A percentile compares a stretch with the other conserved stretches of the same genome.
phyloP scores from a whole-genome alignment of 805 yeast species.

The Pichia ethanolica region DNA sequence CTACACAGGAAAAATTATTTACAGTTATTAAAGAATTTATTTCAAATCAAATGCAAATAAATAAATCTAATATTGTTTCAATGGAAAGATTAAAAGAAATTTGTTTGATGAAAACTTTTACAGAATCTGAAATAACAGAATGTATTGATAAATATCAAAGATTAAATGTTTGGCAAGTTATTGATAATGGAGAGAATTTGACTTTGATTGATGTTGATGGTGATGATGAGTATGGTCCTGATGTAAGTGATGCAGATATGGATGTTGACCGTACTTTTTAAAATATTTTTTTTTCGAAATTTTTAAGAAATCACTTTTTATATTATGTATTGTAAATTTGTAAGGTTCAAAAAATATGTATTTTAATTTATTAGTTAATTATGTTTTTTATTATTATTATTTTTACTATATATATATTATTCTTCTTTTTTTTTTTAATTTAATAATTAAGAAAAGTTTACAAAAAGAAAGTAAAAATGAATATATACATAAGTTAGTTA shows the following conservation, averaged over 20 bases:
- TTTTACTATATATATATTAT: too few relatives aligned
- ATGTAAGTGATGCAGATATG: conserved; percentile 4
- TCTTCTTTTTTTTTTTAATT: background rate
- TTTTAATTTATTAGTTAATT: background rate
- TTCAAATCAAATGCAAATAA: conserved; percentile 18
- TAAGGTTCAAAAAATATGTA: background rate
- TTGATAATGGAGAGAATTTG: conserved; percentile 61
- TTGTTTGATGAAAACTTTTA: conserved; percentile 74
- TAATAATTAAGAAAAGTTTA: background rate
- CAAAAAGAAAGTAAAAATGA: background rate
- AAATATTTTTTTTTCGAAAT: too few relatives aligned
- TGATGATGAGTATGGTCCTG: conserved; percentile 22
- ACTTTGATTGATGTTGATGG: conserved; percentile 43
- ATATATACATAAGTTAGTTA: too few relatives aligned
- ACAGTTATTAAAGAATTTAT: conserved; percentile 51
- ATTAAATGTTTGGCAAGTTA: conserved; percentile 67
- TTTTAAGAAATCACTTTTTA: too few relatives aligned
- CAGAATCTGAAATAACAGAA: conserved; percentile 66
- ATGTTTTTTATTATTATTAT: too few relatives aligned
- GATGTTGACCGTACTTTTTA: background rate
- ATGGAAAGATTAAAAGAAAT: conserved; percentile 51
- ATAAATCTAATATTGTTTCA: conserved; percentile 29
- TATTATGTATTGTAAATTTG: background rate
- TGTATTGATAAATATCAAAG: conserved; percentile 70
- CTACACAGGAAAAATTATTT: conserved; percentile 62